Evolutionary conservation across 305 asterid species (phyloP), one percentile per base, ranked within the genome.

Genomic region (Fraxinus floribunda): DNA sequence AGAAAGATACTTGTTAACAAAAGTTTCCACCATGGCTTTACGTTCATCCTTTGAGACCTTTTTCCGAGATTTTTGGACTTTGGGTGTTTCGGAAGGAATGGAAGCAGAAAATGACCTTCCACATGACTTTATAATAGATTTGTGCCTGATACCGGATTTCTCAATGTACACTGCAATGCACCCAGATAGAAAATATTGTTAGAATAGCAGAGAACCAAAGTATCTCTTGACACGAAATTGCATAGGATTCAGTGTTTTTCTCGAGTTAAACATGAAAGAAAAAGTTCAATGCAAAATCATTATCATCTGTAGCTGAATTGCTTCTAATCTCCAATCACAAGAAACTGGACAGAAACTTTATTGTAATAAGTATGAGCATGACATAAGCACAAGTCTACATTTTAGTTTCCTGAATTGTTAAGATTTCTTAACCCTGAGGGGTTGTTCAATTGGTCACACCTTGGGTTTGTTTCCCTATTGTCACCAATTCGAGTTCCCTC

Each of bases 31-130:
- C 86, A 87, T 75, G 3, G 83, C 75, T 84, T 49, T 87, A 35
- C 92, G 92, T 81, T 84, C 90, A 36, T 81, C 82, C 76, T 81
- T 87, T 60, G 90, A 38, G 72, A 86, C 36, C 81, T 79, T 89
- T 79, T 79, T 83, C 75, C 76, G 82, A 72, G 80, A 3, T 83
- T 84, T 87, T 77, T 39, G 83, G 13, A 46, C 41, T 81, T 77
- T 82, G 39, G 49, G 36, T 0, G 38, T 38, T 71, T 83, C 88
- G 46, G 88, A 68, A 76, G 81, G 60, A 89, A 81, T 82, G 78
- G 90, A 80, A 75, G 85, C 77, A 78, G 88, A 79, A 83, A 75
- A 81, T 52, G 87, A 85, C 82, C 79, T 85, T 44, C 79, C 86
- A 68, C 70, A 34, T 72, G 84, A 73, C 80, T 32, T 79, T 52